Conservation (phyloP, 2,329 filamentous ascomycete species). For the Trichoderma citrinoviride region DNA sequence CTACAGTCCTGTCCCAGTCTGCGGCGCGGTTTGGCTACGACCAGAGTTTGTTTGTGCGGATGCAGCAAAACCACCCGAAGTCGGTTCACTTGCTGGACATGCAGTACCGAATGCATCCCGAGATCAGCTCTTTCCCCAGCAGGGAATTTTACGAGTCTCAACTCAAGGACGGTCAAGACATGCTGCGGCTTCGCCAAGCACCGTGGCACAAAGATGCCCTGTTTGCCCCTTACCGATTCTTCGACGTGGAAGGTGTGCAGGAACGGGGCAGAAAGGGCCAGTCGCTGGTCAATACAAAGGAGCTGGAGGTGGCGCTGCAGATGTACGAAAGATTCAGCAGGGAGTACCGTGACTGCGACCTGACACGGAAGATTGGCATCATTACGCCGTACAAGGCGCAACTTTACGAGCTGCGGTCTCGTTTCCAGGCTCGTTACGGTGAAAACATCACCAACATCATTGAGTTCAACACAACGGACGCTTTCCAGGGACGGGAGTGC, state of each 20-base stretch:
- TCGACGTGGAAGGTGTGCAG: conserved; percentile 89
- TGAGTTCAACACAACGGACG: conserved; percentile 98
- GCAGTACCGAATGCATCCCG: conserved; percentile 98
- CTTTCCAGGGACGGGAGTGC: conserved; percentile 93
- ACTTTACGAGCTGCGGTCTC: conserved; percentile 71
- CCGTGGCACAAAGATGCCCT: conserved; percentile 83
- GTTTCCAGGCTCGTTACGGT: conserved; percentile 72
- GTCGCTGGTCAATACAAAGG: conserved; percentile 84
- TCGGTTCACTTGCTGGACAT: conserved; percentile 94
- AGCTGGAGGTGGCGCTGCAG: conserved; percentile 81
- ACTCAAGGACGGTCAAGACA: conserved; percentile 79
- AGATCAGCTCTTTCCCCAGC: conserved; percentile 90
- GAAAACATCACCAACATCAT: conserved; percentile 71
- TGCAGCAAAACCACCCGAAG: conserved; percentile 87
- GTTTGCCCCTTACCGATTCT: conserved; percentile 93
- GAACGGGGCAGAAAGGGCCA: conserved; percentile 77
- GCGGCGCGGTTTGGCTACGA: conserved; percentile 93
- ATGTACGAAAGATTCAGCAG: conserved; percentile 76
- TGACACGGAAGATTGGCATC: conserved; percentile 84
- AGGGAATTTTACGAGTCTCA: conserved; percentile 87
- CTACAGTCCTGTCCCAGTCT: conserved; percentile 91
- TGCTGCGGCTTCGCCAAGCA: conserved; percentile 70
- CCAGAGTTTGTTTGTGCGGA: conserved; percentile 95
- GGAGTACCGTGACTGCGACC: conserved; percentile 68
- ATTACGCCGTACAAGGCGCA: conserved; percentile 99